Evolutionary conservation across 495 filamentous ascomycete species (phyloP).

Genomic region (Xylaria castorea): DNA sequence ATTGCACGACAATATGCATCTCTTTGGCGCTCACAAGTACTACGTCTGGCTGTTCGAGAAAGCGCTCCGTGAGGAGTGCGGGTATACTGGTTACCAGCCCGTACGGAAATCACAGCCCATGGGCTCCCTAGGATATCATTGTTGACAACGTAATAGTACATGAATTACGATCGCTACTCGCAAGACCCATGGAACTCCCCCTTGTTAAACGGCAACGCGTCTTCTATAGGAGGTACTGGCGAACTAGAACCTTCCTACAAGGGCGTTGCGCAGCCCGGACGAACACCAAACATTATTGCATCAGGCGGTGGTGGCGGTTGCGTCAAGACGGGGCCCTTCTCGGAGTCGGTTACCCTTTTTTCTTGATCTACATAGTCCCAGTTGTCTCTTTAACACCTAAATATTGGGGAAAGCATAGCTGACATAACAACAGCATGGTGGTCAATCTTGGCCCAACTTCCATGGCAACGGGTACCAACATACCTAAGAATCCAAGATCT

Average conservation of each 20-base stretch:
- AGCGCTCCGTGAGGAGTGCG: conserved; percentile 72
- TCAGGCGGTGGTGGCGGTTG: conserved; percentile 66
- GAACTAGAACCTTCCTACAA: conserved; percentile 43
- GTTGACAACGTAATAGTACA: conserved; percentile 42
- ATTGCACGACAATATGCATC: conserved; percentile 62
- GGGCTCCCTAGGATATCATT: background rate
- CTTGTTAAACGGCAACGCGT: conserved; percentile 50
- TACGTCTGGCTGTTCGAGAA: conserved; percentile 70
- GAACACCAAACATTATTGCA: conserved; percentile 47
- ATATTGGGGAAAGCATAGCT: background rate
- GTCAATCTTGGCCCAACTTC: conserved; percentile 49
- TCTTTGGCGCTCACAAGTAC: conserved; percentile 74
- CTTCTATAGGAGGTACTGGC: conserved; percentile 51
- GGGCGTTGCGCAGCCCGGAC: conserved; percentile 37
- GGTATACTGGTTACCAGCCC: conserved; percentile 63
- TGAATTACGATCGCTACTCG: conserved; percentile 53
- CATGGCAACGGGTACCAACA: conserved; percentile 37
- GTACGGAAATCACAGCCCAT: conserved; percentile 28
- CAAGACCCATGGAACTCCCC: conserved; percentile 47
- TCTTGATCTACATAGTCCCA: background rate
- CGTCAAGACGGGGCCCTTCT: conserved; percentile 63
- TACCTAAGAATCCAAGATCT: conserved; percentile 44
- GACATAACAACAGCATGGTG: conserved; percentile 42
- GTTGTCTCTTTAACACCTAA: background rate
- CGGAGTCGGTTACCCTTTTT: conserved; percentile 40